Percentiles rank a stretch among this genome's conserved stretches.
phyloP scores from a whole-genome alignment of 2,329 filamentous ascomycete species.

The Trichoderma oligosporum region DNA sequence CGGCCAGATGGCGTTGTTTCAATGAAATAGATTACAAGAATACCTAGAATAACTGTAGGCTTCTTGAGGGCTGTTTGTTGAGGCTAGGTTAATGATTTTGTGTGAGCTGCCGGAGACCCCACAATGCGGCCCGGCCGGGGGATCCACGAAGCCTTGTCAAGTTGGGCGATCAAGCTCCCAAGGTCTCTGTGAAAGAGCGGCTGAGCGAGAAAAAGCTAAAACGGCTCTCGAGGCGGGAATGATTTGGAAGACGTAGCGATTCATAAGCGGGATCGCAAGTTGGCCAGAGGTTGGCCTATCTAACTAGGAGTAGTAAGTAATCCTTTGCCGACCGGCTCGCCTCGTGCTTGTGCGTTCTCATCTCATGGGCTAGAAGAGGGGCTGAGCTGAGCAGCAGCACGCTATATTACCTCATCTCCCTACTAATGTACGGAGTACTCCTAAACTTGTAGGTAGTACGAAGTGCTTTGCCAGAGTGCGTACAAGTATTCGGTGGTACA shows the following conservation, averaged over 20 bases:
- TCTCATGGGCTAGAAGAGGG: slow-evolving; percentile 5
- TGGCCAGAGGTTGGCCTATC: not conserved
- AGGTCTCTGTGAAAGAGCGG: not conserved
- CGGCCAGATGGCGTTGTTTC: slow-evolving; percentile 12
- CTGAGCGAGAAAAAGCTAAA: not conserved
- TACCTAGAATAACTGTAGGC: not conserved
- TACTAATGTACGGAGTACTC: too few species aligned
- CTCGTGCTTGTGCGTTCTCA: not conserved
- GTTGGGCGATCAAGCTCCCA: not conserved
- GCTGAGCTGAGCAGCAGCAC: slow-evolving; percentile 3
- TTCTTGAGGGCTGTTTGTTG: not conserved
- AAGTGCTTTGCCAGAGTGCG: too few species aligned
- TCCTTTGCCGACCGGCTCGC: not conserved
- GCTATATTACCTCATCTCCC: not conserved
- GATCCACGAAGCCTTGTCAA: slow-evolving; percentile 9
- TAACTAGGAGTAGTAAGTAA: too few species aligned
- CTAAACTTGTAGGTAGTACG: too few species aligned
- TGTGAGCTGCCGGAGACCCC: slow-evolving; percentile 10
- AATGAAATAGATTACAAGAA: not conserved
- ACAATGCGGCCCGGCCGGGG: slow-evolving; percentile 16
- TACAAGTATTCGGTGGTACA: too few species aligned
- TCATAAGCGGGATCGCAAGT: not conserved
- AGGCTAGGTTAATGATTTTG: not conserved
- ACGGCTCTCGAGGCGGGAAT: not conserved
- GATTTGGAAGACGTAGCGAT: not conserved